Percentiles rank a stretch among this genome's conserved stretches.
These are phyloP conservation scores for Jasminum sambac DNA, from an alignment of 257 asterid species.

Conservation along the genomic window DNA sequence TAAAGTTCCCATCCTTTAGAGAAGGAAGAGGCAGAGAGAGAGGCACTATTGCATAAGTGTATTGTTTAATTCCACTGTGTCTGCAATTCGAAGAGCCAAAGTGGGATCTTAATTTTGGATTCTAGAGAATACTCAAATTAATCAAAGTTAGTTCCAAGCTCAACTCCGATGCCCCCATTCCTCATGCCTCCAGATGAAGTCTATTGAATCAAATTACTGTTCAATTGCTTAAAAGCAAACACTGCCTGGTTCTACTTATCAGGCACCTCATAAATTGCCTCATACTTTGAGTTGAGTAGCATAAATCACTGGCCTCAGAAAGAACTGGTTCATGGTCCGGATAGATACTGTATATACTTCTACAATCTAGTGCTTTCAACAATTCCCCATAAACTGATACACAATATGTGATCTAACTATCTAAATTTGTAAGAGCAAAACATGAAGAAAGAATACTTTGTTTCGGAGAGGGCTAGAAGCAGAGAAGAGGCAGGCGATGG, in stretches of 20 bases:
- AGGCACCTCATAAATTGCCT: neutral
- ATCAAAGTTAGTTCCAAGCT: neutral
- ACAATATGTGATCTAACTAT: too few species aligned
- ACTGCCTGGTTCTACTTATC: neutral
- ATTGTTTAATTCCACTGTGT: neutral
- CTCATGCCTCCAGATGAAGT: too few species aligned
- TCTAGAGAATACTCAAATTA: neutral
- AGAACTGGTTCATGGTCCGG: neutral
- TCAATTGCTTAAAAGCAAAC: neutral
- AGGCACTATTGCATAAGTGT: neutral
- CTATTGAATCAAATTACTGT: neutral
- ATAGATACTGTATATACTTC: neutral
- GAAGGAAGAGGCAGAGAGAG: neutral
- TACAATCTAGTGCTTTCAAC: neutral
- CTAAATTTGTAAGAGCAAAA: neutral
- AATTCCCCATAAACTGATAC: neutral
- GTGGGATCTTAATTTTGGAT: neutral
- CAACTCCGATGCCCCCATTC: neutral
- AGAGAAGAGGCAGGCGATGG: constrained; percentile 79
- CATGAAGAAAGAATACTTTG: constrained; percentile 50
- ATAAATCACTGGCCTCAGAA: neutral
- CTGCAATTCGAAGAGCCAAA: too few species aligned
- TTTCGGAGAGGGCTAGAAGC: constrained; percentile 66
- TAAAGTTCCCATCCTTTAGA: neutral
- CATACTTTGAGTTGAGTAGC: neutral